phyloP scores from a whole-genome alignment of 2,329 filamentous ascomycete genomes.

The Capronia coronata region DNA sequence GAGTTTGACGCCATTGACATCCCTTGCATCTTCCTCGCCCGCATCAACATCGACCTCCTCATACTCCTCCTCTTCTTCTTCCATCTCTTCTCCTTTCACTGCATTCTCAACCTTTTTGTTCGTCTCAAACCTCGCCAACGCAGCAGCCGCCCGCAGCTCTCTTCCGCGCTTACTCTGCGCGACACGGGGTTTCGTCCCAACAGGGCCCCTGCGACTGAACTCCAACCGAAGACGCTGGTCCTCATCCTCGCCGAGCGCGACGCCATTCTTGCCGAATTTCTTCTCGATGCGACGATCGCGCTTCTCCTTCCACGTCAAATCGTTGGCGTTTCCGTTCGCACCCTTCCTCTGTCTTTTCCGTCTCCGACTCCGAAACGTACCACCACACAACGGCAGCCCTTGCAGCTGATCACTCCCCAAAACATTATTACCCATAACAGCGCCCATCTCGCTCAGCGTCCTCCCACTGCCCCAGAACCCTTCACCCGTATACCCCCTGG shows the following conservation, averaged over 20 bases:
- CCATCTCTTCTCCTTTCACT: constrained; percentile 33
- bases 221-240: constrained; percentile 60
- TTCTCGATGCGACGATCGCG: constrained; percentile 65
- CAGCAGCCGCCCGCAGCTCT: constrained; percentile 69
- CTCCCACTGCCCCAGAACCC: constrained; percentile 75
- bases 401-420: constrained; percentile 51
- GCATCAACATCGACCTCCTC: constrained; percentile 33
- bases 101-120: constrained; percentile 29
- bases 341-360: constrained; percentile 50
- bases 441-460: constrained; percentile 53
- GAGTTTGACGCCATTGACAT: constrained; percentile 59
- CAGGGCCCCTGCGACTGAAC: constrained; percentile 51
- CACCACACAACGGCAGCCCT: constrained; percentile 71
- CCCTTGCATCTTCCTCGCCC: constrained; percentile 50
- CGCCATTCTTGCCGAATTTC: constrained; percentile 68
- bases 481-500: constrained; percentile 66
- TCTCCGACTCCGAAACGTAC: constrained; percentile 59
- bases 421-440: constrained; percentile 48
- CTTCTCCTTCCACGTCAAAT: constrained; percentile 61
- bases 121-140: constrained; percentile 63
- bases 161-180: constrained; percentile 67
- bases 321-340: constrained; percentile 40
- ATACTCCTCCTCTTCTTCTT: constrained; percentile 36
- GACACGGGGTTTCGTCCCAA: constrained; percentile 60
- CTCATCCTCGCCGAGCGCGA: constrained; percentile 63